phyloP scores from a whole-genome alignment of 176 grass and related monocot genomes.

The Triticum urartu region DNA sequence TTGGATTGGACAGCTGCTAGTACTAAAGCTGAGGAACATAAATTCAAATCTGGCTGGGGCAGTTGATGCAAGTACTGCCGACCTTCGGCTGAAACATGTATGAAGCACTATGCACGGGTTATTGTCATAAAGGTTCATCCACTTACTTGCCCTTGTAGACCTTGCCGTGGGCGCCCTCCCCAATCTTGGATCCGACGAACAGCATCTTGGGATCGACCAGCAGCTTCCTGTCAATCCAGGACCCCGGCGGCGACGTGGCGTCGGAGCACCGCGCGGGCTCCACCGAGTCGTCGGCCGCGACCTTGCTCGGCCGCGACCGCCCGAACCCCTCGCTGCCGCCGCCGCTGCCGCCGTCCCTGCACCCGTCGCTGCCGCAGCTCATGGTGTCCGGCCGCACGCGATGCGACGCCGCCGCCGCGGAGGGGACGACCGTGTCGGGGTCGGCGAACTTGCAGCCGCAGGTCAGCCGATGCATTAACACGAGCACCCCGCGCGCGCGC shows the following conservation, averaged over 20 bases:
- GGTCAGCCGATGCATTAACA: constrained; percentile 46
- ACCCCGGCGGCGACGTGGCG: constrained; percentile 30
- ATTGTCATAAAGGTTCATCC: background rate
- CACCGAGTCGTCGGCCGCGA: constrained; percentile 42
- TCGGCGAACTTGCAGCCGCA: constrained; percentile 48
- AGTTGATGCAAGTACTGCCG: constrained; percentile 3
- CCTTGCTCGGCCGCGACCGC: constrained; percentile 49
- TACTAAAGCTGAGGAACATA: constrained; percentile 3
- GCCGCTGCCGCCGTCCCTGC: constrained; percentile 26
- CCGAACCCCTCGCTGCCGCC: constrained; percentile 41
- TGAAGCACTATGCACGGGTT: background rate
- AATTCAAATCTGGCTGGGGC: background rate
- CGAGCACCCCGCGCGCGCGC: constrained; percentile 5
- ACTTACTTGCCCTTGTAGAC: constrained; percentile 99
- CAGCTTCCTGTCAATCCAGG: constrained; percentile 74
- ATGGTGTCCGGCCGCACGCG: constrained; percentile 38
- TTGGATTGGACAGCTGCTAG: constrained; percentile 1
- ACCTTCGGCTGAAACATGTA: background rate
- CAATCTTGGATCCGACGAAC: constrained; percentile 85
- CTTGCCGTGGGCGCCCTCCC: constrained; percentile 96
- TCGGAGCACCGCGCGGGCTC: constrained; percentile 41
- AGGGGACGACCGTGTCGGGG: constrained; percentile 21
- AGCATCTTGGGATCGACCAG: constrained; percentile 87
- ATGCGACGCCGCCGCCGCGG: background rate
- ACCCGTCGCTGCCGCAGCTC: constrained; percentile 62